phyloP scores from a whole-genome alignment of 192 early-diverging fungal genomes.

The Umbelopsis ramanniana region DNA sequence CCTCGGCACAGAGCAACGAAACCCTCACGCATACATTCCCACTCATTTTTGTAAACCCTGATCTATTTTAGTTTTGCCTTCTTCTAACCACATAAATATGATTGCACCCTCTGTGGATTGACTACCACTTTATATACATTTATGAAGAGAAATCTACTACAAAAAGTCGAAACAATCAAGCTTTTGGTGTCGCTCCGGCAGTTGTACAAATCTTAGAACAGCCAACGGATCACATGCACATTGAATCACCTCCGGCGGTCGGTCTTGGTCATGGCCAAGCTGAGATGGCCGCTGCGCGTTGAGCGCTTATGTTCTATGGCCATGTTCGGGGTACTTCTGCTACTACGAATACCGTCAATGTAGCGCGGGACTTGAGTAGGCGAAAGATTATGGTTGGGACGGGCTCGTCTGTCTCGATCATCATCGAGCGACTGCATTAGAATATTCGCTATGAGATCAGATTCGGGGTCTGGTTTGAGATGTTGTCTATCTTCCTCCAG shows the following conservation, averaged over 20 bases:
- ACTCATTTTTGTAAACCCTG: too few species aligned
- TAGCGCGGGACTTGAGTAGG: not conserved
- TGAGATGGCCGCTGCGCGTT: not conserved
- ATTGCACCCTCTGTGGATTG: not conserved
- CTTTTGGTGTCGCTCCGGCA: not conserved
- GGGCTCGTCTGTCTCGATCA: not conserved
- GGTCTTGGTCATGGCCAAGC: slow-evolving; percentile 5
- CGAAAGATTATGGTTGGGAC: not conserved
- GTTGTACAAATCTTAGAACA: not conserved
- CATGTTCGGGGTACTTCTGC: slow-evolving; percentile 10
- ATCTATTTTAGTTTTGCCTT: too few species aligned
- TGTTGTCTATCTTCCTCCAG: not conserved
- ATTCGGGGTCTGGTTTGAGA: not conserved
- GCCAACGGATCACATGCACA: not conserved
- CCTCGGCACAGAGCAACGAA: too few species aligned
- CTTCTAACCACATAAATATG: too few species aligned
- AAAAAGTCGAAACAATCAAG: not conserved
- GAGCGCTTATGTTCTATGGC: not conserved
- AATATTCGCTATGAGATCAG: slow-evolving; percentile 15
- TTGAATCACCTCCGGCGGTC: not conserved
- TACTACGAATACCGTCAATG: slow-evolving; percentile 4
- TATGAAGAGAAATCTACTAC: not conserved
- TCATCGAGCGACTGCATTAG: slow-evolving; percentile 9
- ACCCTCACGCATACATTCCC: too few species aligned
- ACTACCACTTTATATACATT: not conserved